A percentile compares a stretch with the other conserved stretches of the same genome.
phyloP scores from a whole-genome alignment of 192 early-diverging fungal species.

The Mortierella hygrophila region DNA sequence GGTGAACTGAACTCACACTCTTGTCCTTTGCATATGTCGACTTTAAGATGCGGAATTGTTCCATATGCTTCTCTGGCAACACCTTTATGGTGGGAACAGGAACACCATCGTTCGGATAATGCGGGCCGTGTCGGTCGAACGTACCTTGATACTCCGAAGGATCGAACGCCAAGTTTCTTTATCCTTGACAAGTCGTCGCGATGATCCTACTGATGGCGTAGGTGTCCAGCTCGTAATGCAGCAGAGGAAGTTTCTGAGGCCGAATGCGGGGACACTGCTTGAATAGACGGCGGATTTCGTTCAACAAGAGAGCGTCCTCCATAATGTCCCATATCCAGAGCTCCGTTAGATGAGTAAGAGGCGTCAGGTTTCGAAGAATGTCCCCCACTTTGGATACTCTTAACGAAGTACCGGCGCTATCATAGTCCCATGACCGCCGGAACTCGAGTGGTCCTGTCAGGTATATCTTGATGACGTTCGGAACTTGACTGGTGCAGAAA shows the following conservation, averaged over 20 bases:
- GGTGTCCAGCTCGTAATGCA: background rate
- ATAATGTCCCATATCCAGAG: background rate
- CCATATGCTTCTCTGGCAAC: background rate
- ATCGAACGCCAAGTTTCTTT: background rate
- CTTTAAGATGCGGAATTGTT: background rate
- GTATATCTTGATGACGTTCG: background rate
- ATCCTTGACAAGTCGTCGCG: background rate
- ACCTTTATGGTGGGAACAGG: background rate
- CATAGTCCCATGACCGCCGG: background rate
- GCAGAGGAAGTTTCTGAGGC: background rate
- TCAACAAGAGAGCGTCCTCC: background rate
- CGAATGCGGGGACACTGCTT: background rate
- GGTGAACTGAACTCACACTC: background rate
- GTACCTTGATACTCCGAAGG: background rate
- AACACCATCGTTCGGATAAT: background rate
- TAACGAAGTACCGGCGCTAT: background rate
- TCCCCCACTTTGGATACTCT: background rate
- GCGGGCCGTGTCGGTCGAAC: background rate
- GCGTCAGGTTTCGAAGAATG: background rate
- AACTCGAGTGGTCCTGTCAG: background rate
- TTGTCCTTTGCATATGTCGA: background rate
- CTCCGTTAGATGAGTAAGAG: background rate
- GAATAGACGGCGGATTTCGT: background rate
- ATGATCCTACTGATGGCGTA: background rate
- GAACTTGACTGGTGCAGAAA: background rate